Conservation (phyloP, 2,329 filamentous ascomycete species). For the Cercospora sp. region DNA sequence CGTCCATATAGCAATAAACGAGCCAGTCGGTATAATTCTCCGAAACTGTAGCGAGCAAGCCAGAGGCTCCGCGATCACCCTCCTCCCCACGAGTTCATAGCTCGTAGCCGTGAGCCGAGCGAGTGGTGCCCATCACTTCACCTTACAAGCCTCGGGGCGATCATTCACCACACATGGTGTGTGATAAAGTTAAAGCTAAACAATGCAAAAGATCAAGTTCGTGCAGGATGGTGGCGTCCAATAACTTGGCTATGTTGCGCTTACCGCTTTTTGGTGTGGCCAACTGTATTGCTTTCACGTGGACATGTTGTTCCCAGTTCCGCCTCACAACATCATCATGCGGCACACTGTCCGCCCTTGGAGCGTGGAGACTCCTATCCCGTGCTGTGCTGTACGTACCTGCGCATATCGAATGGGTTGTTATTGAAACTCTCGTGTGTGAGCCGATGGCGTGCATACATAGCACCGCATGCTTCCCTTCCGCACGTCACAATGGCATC, state of each 20-base stretch:
- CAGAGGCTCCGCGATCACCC: neutral
- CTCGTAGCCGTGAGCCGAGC: neutral
- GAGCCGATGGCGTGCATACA: constrained; percentile 7
- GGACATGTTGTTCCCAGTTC: neutral
- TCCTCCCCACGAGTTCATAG: constrained; percentile 1
- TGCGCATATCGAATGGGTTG: constrained; percentile 11
- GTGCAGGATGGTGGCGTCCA: constrained; percentile 6
- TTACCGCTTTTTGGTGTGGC: constrained; percentile 10
- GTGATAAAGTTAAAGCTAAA: constrained; percentile 5
- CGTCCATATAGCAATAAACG: neutral
- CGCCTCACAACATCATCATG: neutral
- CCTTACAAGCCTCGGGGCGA: neutral
- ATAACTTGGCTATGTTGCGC: neutral
- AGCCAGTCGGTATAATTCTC: neutral
- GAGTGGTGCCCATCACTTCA: neutral
- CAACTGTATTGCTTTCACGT: neutral
- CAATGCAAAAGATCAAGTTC: neutral
- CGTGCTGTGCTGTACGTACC: constrained; percentile 1
- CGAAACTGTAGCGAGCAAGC: neutral
- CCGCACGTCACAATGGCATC: neutral
- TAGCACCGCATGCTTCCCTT: neutral
- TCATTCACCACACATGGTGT: constrained; percentile 1
- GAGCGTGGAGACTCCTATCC: neutral
- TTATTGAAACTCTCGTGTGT: neutral
- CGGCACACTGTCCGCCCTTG: neutral